A percentile compares a stretch with the other conserved stretches of the same genome.
phyloP scores from a whole-genome alignment of 129 eudicot species.

The Flaveria robusta region DNA sequence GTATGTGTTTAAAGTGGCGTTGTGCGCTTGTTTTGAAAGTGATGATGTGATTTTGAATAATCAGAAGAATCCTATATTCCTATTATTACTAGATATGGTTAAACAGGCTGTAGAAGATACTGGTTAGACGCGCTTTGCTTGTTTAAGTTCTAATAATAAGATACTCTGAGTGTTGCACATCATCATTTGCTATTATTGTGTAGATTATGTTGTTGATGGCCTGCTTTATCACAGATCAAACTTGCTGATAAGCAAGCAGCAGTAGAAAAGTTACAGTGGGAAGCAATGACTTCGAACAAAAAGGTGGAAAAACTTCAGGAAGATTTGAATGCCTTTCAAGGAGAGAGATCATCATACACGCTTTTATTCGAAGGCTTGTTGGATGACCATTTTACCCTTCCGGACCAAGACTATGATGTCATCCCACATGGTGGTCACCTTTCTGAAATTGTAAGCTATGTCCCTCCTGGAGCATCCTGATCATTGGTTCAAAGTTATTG shows the following conservation, averaged over 20 bases:
- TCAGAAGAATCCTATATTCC: neutral
- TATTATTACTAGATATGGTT: too few relatives aligned
- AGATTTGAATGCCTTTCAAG: conserved; percentile 65
- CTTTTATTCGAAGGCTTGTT: conserved; percentile 69
- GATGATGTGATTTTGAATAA: neutral
- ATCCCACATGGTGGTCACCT: conserved; percentile 45
- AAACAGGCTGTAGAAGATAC: neutral
- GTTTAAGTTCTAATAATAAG: neutral
- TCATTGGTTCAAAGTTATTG: neutral
- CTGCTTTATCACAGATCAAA: conserved; percentile 56
- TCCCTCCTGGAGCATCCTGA: neutral
- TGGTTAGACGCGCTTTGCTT: neutral
- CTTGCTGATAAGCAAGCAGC: conserved; percentile 98
- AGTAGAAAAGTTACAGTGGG: conserved; percentile 90
- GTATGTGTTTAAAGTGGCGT: conserved; percentile 39
- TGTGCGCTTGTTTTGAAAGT: neutral
- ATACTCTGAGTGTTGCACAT: neutral
- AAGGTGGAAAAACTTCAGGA: conserved; percentile 76
- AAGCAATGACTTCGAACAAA: conserved; percentile 79
- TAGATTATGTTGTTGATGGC: conserved; percentile 12
- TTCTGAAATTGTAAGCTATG: conserved; percentile 61
- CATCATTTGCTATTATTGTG: neutral
- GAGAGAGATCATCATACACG: conserved; percentile 70
- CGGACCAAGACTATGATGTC: conserved; percentile 59
- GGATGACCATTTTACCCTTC: conserved; percentile 36